Evolutionary conservation across 768 basidiomycete species (phyloP).

Genomic region (Russula vinacea): DNA sequence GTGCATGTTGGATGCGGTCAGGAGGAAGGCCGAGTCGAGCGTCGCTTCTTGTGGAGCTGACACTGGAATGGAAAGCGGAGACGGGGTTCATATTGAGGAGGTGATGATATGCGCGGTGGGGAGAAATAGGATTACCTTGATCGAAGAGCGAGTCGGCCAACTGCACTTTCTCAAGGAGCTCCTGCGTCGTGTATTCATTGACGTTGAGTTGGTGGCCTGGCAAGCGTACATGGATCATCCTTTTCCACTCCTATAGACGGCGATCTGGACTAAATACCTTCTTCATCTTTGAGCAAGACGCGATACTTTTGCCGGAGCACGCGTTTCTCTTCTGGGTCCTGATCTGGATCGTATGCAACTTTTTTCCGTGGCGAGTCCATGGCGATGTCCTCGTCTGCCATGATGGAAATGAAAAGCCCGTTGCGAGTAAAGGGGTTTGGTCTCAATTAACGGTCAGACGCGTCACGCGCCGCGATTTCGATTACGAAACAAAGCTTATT

Average conservation of each 20-base stretch:
- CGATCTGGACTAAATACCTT: constrained; percentile 6
- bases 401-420: neutral
- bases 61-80: constrained; percentile 9
- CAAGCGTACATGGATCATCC: neutral
- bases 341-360: constrained; percentile 76
- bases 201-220: constrained; percentile 45
- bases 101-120: neutral
- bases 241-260: neutral
- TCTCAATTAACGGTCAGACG: neutral
- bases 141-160: constrained; percentile 60
- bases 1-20: constrained; percentile 72
- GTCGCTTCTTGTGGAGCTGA: constrained; percentile 65
- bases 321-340: constrained; percentile 78
- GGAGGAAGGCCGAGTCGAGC: constrained; percentile 79
- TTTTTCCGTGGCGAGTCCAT: constrained; percentile 26
- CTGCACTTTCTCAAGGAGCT: constrained; percentile 54
- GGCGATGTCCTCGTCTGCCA: constrained; percentile 25
- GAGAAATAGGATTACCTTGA: constrained; percentile 46
- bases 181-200: constrained; percentile 54
- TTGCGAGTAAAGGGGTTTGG: neutral
- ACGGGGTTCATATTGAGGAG: neutral
- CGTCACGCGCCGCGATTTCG: constrained; percentile 6
- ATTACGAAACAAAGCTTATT: neutral
- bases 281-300: constrained; percentile 47
- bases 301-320: constrained; percentile 72